Conservation (phyloP, 129 eudicot species). For the Scalesia atractyloides region DNA sequence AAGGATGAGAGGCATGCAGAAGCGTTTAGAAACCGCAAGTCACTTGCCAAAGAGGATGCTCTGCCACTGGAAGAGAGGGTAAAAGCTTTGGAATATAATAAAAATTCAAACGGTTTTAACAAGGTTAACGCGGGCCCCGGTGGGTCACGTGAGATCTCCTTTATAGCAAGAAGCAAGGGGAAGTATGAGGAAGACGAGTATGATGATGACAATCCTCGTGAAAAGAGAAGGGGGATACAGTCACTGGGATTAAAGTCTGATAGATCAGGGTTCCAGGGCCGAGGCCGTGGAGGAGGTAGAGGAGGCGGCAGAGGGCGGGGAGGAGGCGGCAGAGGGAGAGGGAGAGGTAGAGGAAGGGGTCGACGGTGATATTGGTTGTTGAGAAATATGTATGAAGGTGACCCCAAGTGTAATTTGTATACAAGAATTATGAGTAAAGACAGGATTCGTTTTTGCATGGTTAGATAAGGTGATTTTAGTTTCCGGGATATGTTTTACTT, state of each 20-base stretch:
- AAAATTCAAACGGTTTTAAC: constrained; percentile 37
- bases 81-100: constrained; percentile 44
- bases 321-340: constrained; percentile 20
- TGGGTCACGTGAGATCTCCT: constrained; percentile 93
- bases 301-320: constrained; percentile 27
- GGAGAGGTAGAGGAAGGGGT: constrained; percentile 40
- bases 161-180: constrained; percentile 58
- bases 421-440: neutral
- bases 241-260: constrained; percentile 65
- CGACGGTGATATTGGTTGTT: constrained; percentile 26
- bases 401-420: constrained; percentile 6
- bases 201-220: constrained; percentile 39
- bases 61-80: constrained; percentile 80
- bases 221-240: constrained; percentile 71
- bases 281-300: constrained; percentile 13
- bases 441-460: neutral
- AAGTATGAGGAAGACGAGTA: constrained; percentile 64
- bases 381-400: neutral
- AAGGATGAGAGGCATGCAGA: constrained; percentile 96
- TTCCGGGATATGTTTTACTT: too few relatives aligned
- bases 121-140: constrained; percentile 75
- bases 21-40: constrained; percentile 61
- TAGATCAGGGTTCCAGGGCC: constrained; percentile 51
- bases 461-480: neutral
- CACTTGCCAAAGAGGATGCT: constrained; percentile 84